Base-by-base conservation (phyloP, 257 asterid genomes). In the Petunia secreta region DNA sequence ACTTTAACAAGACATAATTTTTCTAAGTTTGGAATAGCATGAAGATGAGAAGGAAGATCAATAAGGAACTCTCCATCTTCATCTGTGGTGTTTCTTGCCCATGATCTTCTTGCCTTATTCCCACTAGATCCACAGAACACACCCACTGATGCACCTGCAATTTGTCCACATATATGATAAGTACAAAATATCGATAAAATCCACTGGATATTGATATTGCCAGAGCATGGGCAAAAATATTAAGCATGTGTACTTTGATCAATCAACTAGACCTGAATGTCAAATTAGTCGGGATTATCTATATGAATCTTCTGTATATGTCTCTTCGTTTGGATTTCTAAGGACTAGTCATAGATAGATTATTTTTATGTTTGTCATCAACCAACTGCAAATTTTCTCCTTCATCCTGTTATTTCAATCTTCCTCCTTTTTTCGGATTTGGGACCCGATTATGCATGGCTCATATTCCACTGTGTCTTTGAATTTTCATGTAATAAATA, bases 11-110 rank as follows among this genome's bases (percentile, higher is more conserved):
- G 82, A 50, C 97, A 94, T 5, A 83, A 63, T 15, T 84, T 87
- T 75, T 94, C 97, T 79, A 95, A 75, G 80, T 92, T 87, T 4
- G 97, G 98, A 37, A 91, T 89, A 2, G 98, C 97, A 58, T 95
- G 99, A 48, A 95, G 95, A 76, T 88, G 89, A 3, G 97, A 90
- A 43, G 97, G 97, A 25, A 92, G 87, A 40, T 92, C 97, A 6
- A 92, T 85, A 40, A 71, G 69, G 85, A 92, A 92, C 40, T 79
- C 89, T 60, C 97, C 97, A 3, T 86, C 83, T 81, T 80, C 82
- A 79, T 89, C 87, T 10, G 97, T 92, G 15, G 76, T 87, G 55
- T 90, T 85, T 41, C 82, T 79, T 4, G 80, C 88, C 83, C 86
- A 68, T n/a, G 83, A 82, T 66, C 63, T 82, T 86, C 77, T 87